Percentiles rank a stretch among this genome's conserved stretches.
These are phyloP conservation scores for Trapa bicornis DNA, from an alignment of 345 rosid genomes.

Conservation along the genomic window DNA sequence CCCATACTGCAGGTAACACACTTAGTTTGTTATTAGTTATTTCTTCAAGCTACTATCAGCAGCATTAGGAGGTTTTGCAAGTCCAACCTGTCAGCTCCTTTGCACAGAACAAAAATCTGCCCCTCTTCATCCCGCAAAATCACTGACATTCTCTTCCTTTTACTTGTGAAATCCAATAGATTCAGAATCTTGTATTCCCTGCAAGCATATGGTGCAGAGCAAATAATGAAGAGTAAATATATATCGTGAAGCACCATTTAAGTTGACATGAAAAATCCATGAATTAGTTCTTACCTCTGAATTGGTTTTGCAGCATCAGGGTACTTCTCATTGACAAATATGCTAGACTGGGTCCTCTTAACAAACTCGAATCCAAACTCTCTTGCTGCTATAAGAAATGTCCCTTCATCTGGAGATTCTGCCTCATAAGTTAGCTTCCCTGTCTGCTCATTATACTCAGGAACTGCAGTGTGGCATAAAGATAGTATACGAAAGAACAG, in stretches of 20 bases:
- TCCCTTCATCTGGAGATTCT: constrained; percentile 82
- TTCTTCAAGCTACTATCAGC: neutral
- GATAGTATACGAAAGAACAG: constrained; percentile 65
- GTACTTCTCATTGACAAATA: constrained; percentile 34
- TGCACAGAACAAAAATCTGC: constrained; percentile 55
- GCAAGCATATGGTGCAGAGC: constrained; percentile 12
- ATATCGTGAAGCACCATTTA: neutral
- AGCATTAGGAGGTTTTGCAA: neutral
- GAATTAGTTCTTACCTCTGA: constrained; percentile 31
- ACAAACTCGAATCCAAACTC: constrained; percentile 66
- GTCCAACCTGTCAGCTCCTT: constrained; percentile 70
- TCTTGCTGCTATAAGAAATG: constrained; percentile 58
- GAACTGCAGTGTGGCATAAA: constrained; percentile 63
- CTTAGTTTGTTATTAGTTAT: neutral
- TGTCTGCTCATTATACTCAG: constrained; percentile 35
- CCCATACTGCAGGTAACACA: too few relatives aligned
- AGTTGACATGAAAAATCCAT: neutral
- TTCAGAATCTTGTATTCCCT: constrained; percentile 64
- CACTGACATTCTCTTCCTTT: constrained; percentile 78
- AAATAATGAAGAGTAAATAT: neutral
- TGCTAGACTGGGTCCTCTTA: constrained; percentile 50
- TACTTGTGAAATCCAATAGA: constrained; percentile 58
- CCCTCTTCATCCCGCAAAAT: constrained; percentile 53
- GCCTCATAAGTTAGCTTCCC: constrained; percentile 60
- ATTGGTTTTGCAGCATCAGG: constrained; percentile 28